Percentiles rank a stretch among this genome's conserved stretches.
These are phyloP conservation scores for Tulasnella sp. DNA, from an alignment of 768 basidiomycete species.

Conservation along the genomic window DNA sequence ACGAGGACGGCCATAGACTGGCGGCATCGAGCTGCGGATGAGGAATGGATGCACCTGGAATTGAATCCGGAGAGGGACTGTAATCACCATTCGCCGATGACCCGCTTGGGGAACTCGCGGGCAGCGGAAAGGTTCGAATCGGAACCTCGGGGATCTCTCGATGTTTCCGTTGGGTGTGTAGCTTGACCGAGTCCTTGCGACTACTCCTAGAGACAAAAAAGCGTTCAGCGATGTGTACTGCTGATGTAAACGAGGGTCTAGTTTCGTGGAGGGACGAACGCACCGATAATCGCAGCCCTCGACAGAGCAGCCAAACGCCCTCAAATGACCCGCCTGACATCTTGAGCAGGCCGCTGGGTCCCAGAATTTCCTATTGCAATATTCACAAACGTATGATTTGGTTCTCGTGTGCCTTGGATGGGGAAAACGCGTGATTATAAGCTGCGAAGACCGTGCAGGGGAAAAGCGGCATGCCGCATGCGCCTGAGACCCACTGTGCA, in stretches of 20 bases:
- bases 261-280: too few relatives aligned
- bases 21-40: background rate
- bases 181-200: background rate
- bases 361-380: background rate
- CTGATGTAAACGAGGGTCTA: background rate
- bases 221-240: background rate
- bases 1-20: background rate
- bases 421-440: background rate
- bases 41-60: background rate
- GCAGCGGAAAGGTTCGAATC: background rate
- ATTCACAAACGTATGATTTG: background rate
- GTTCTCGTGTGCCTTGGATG: background rate
- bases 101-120: background rate
- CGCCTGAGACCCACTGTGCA: background rate
- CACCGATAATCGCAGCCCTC: background rate
- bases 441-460: background rate
- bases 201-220: background rate
- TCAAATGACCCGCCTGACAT: background rate
- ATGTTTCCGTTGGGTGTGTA: background rate
- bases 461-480: too few relatives aligned
- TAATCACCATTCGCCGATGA: background rate
- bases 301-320: background rate
- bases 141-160: background rate
- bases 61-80: background rate
- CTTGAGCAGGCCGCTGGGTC: background rate